Conservation (phyloP, 805 yeast genomes). For the Ogataea paraovalis region DNA sequence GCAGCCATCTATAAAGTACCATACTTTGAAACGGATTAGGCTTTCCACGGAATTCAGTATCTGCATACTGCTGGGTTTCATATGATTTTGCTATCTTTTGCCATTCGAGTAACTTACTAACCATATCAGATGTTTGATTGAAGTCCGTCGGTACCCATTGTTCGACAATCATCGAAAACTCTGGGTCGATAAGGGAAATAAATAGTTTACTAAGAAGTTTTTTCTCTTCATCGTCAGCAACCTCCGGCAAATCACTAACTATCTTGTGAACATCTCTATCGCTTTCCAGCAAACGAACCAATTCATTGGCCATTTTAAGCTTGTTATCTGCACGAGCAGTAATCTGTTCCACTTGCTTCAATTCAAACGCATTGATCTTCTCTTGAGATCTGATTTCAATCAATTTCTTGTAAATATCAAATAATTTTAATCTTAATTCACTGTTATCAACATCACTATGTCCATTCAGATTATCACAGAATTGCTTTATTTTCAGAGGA, state of each 20-base stretch:
- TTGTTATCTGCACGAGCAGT: constrained; percentile 5
- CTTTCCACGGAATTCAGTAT: constrained; percentile 1
- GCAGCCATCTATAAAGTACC: constrained; percentile 34
- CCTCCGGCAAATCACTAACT: constrained; percentile 1
- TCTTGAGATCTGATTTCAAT: constrained; percentile 9
- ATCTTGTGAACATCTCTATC: constrained; percentile 2
- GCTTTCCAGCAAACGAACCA: neutral
- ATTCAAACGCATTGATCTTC: constrained; percentile 13
- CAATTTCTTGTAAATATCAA: constrained; percentile 10
- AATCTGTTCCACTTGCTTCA: constrained; percentile 7
- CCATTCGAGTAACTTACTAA: constrained; percentile 30
- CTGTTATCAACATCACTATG: constrained; percentile 4
- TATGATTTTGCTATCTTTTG: constrained; percentile 1
- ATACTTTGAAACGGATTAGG: constrained; percentile 32
- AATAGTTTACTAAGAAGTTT: constrained; percentile 10
- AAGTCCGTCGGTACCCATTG: constrained; percentile 38
- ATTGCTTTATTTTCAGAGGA: constrained; percentile 34
- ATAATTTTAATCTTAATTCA: constrained; percentile 19
- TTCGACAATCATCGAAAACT: constrained; percentile 16
- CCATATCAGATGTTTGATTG: constrained; percentile 24
- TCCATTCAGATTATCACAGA: constrained; percentile 27
- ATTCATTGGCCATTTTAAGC: constrained; percentile 3
- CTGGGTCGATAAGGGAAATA: constrained; percentile 21
- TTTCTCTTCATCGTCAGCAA: constrained; percentile 7
- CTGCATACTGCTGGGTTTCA: constrained; percentile 1